Evolutionary conservation across 495 filamentous ascomycete genomes (phyloP).

Genomic region (Rusavskia elegans): DNA sequence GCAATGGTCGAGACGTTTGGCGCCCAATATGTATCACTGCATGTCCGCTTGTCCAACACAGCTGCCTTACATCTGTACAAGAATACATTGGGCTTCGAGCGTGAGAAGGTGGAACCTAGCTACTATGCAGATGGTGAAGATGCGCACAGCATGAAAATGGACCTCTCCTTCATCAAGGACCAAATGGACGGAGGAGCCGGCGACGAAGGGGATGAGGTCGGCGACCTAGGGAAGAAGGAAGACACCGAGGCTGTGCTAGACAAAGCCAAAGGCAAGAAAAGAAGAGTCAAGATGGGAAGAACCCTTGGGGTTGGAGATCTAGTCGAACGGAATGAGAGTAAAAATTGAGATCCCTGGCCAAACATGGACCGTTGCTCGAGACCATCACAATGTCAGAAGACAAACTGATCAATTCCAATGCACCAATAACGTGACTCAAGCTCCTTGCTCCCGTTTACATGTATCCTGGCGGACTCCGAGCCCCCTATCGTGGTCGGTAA

Average conservation of each 20-base stretch:
- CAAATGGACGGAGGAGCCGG: conserved; percentile 24
- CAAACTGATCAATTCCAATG: too few relatives aligned
- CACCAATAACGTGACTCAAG: too few relatives aligned
- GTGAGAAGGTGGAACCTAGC: conserved; percentile 76
- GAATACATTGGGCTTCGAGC: conserved; percentile 81
- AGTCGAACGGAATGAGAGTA: conserved; percentile 16
- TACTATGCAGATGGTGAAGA: conserved; percentile 99
- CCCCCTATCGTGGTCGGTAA: too few relatives aligned
- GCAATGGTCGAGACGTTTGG: conserved; percentile 92
- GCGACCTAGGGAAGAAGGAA: conserved; percentile 33
- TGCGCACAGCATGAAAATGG: conserved; percentile 83
- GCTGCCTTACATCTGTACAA: conserved; percentile 85
- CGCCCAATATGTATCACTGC: conserved; percentile 83
- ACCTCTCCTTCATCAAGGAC: conserved; percentile 46
- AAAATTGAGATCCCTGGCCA: neutral
- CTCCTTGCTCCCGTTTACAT: too few relatives aligned
- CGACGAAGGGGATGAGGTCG: conserved; percentile 40
- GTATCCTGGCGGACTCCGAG: too few relatives aligned
- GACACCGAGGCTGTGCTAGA: conserved; percentile 14
- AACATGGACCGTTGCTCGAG: too few relatives aligned
- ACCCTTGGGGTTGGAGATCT: conserved; percentile 69
- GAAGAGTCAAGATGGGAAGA: conserved; percentile 66
- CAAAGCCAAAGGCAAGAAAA: conserved; percentile 29
- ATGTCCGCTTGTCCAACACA: conserved; percentile 85
- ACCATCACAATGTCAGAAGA: too few relatives aligned